Base-by-base conservation (phyloP, 2,329 filamentous ascomycete species). In the Leptoxyphium fumago region DNA sequence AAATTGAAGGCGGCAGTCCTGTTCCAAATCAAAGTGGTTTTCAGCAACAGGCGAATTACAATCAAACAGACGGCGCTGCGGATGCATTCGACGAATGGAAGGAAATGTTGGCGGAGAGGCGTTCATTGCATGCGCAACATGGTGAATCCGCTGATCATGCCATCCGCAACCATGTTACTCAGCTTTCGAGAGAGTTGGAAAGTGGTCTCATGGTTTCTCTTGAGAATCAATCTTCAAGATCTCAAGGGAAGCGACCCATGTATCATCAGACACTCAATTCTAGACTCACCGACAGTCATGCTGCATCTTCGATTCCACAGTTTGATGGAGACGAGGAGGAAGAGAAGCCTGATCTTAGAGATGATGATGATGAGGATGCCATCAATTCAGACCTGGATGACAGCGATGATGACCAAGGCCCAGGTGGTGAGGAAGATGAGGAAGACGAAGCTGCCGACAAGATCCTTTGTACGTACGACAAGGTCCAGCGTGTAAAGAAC, bases 391-490 rank as follows among this genome's bases (percentile, higher is more conserved):
- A 98, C 56, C 78, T 98, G 2, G 91, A 98, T 60, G 91, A 98
- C 59, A 79, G 88, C 0, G 88, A 96, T 49, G 91, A 96, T 48
- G 80, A 85, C 10, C 78, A 47, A 43, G 48, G 42, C 52, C 50
- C 52, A 41, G 52, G 56, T 44, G 54, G 54, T 42, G 59, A 62
- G 14, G 80, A 84, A 28, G 86, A 91, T 18, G 84, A 89, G 18
- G 85, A 91, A 29, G 88, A 91, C 42, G 84, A 87, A 11, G 86
- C 93, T 47, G 88, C 94, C 38, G 77, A 80, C 30, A 76, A 83
- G 51, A 96, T 98, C 84, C 79, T 98, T 36, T 98, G 91, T 70
- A 95, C 94, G 61, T 98, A 98, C 62, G 91, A 98, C 70, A 98
- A 98, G 70, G 91, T 98, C 9, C 89, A 96, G 67, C 77, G 91